These are phyloP conservation scores for Tylopilus rubrobrunneus DNA, from an alignment of 768 basidiomycete genomes.

Conservation along the genomic window DNA sequence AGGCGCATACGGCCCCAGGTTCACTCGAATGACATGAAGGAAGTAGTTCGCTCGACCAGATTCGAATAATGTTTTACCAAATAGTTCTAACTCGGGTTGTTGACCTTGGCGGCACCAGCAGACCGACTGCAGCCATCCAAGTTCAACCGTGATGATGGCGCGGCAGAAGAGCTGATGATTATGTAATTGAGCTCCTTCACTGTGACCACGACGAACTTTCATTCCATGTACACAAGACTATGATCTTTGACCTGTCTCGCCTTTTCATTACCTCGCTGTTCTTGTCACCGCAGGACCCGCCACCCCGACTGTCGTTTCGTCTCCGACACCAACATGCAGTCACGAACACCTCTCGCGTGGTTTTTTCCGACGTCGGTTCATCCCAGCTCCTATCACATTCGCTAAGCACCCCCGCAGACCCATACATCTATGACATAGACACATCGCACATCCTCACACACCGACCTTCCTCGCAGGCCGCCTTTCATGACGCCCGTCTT, in stretches of 20 bases:
- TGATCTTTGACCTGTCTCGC: conserved; percentile 31
- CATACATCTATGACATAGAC: conserved; percentile 40
- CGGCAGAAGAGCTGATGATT: conserved; percentile 2
- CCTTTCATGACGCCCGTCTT: conserved; percentile 33
- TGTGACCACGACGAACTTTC: background rate
- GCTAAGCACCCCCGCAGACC: conserved; percentile 18
- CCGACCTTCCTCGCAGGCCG: conserved; percentile 41
- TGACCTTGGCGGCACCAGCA: no score
- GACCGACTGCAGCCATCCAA: no score
- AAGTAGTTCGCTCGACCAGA: no score
- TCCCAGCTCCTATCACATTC: conserved; percentile 29
- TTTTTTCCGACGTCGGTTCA: conserved; percentile 53
- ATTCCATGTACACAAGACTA: background rate
- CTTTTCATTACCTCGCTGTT: conserved; percentile 40
- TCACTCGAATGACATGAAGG: no score
- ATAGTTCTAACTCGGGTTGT: background rate
- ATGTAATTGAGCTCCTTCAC: conserved; percentile 3
- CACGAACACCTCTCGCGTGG: conserved; percentile 47
- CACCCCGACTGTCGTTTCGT: conserved; percentile 47
- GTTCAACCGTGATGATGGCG: no score
- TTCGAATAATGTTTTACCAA: no score
- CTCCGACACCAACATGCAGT: conserved; percentile 65
- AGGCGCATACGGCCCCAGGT: no score
- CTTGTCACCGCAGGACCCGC: conserved; percentile 34
- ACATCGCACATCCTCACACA: conserved; percentile 39